Conservation (phyloP, 169 alveolate genomes). For the Neospora caninum region DNA sequence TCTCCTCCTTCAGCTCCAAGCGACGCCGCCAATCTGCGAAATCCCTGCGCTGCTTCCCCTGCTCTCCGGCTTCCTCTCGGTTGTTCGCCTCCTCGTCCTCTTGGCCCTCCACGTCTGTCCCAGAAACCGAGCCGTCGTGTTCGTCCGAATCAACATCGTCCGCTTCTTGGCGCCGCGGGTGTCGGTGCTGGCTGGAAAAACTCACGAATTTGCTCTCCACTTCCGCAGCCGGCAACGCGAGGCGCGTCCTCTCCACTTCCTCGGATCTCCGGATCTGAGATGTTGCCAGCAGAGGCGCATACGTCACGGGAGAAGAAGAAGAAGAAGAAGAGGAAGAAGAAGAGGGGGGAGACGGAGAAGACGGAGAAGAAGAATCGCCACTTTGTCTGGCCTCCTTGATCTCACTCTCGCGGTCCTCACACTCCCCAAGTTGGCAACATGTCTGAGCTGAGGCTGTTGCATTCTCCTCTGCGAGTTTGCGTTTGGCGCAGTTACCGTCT, state of each 20-base stretch:
- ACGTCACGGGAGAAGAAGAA: background rate
- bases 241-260: conserved; percentile 78
- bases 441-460: too few relatives aligned
- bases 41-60: background rate
- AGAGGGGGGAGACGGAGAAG: background rate
- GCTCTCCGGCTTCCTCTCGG: background rate
- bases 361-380: background rate
- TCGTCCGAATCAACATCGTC: conserved; percentile 11
- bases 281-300: conserved; percentile 27
- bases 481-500: background rate
- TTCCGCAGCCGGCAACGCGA: conserved; percentile 86
- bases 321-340: background rate
- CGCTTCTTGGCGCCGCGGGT: conserved; percentile 30
- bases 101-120: background rate
- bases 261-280: conserved; percentile 17
- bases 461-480: background rate
- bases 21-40: conserved; percentile 7
- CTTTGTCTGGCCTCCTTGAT: background rate
- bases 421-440: too few relatives aligned
- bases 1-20: background rate
- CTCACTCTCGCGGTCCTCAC: background rate
- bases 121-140: background rate
- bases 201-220: conserved; percentile 68
- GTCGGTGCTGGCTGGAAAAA: conserved; percentile 54
- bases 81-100: background rate